Base-by-base conservation (phyloP, 2,329 filamentous ascomycete species). In the Claviceps spartinae region DNA sequence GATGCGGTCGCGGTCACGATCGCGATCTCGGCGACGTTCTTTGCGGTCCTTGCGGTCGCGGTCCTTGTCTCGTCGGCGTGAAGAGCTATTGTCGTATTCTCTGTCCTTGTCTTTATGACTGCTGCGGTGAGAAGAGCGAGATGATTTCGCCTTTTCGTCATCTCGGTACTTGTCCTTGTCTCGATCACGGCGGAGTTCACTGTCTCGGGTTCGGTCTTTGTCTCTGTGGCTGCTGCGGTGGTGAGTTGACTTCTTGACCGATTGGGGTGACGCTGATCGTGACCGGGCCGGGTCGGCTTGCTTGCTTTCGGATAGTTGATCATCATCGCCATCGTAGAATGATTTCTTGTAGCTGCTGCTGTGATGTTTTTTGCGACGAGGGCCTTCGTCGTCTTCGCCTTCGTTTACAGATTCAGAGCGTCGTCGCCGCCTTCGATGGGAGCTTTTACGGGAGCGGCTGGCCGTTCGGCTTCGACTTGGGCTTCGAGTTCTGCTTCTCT, bases 201-300 rank as follows among this genome's bases (percentile, higher is more conserved):
- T 65, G 52, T 70, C 72, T 53, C 73, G 72, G 41, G 84, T 79
- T 56, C 75, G 65, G 52, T 70, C 72, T 52, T 73, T 73, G 43
- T 85, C 79, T 56, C 75, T 76, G 49, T 78, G 81, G 58, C 80
- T 81, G 55, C 80, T 34, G 30, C 30, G 30, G 9, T 34, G 78
- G 59, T 82, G 78, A 48, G 74, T 73, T 6, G 78, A 75, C 51
- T 75, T 68, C 56, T 75, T 79, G 40, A 74, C 74, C 9, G 76
- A 74, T 13, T 80, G 78, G 1, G 77, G 78, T 2, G 86, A 88
- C 5, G 75, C 74, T 5, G 85, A 87, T 53, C 83, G 75, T 0
- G 82, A 81, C 49, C 77, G 75, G 47, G 82, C 81, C 49, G 77
- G 75, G 47, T 81, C 76, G 13, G 71, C 69, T 57, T 73, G 61